Conservation (phyloP, 257 asterid species). For the Catharanthus roseus region DNA sequence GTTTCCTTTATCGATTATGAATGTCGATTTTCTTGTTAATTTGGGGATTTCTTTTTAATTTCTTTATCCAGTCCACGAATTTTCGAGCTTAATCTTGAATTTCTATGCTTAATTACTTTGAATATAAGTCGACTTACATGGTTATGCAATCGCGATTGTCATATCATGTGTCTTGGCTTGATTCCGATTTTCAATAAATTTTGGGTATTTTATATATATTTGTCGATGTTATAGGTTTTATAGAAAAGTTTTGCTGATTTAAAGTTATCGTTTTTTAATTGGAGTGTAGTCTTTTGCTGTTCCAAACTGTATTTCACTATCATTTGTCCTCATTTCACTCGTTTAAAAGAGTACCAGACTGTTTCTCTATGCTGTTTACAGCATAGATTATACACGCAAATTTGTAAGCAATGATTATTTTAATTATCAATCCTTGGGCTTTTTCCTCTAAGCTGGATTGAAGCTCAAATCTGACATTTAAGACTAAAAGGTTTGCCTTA, state of each 20-base stretch:
- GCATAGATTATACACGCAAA: not conserved
- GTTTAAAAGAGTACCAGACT: no score
- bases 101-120: not conserved
- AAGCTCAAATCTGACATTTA: not conserved
- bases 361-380: not conserved
- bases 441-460: not conserved
- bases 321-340: no score
- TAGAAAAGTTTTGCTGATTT: not conserved
- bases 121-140: not conserved
- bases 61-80: not conserved
- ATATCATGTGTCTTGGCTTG: not conserved
- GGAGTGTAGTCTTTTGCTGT: not conserved
- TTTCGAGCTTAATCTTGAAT: not conserved
- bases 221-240: not conserved
- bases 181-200: not conserved
- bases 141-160: not conserved
- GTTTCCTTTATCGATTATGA: not conserved
- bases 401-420: not conserved
- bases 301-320: not conserved
- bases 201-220: not conserved
- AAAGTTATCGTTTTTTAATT: not conserved
- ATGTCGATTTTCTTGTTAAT: not conserved
- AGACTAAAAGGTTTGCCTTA: not conserved
- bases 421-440: not conserved
- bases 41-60: not conserved